Conservation (phyloP, 1,139 yeast species). For the Pichia sp. region DNA sequence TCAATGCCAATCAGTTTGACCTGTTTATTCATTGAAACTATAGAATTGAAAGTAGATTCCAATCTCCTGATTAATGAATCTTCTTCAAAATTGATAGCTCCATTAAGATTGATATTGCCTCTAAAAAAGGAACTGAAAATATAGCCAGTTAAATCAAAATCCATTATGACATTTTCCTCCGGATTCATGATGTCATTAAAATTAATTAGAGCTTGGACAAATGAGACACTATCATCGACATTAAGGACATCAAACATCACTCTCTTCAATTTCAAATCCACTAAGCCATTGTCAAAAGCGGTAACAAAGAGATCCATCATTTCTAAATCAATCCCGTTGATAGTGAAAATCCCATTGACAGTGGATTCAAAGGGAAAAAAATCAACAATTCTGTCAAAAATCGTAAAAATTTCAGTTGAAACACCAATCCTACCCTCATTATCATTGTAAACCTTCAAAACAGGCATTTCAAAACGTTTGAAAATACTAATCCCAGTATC, state of each 20-base stretch:
- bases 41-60: no score
- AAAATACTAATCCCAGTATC: no score
- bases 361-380: no score
- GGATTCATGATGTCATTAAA: no score
- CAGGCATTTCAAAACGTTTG: neutral
- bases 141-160: neutral
- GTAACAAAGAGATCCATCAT: neutral
- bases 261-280: neutral
- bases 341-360: neutral
- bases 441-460: neutral
- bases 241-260: neutral
- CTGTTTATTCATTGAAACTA: no score
- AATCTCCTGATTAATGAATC: no score
- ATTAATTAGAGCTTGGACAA: neutral
- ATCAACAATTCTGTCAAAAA: neutral
- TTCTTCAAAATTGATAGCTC: neutral
- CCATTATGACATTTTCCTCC: neutral
- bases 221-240: neutral
- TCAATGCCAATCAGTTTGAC: slow-evolving; percentile 1
- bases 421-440: neutral
- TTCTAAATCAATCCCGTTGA: neutral
- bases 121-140: neutral
- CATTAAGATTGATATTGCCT: neutral
- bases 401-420: no score
- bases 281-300: neutral